These are phyloP conservation scores for Macaranga tanarius DNA, from an alignment of 441 rosid genomes.

Conservation along the genomic window DNA sequence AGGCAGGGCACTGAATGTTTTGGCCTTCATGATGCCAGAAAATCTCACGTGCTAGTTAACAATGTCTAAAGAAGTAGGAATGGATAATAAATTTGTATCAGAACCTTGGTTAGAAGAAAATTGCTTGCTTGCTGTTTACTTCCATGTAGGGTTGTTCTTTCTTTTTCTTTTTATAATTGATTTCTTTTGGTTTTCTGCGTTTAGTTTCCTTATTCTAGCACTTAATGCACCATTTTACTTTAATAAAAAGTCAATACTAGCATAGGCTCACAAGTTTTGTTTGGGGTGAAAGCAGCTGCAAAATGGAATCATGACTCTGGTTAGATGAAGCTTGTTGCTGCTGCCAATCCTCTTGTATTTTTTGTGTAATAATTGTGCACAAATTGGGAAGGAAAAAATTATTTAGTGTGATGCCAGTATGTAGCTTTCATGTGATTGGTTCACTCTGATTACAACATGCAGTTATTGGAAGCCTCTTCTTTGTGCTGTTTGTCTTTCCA, in stretches of 20 bases:
- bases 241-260: not conserved
- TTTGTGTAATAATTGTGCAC: not conserved
- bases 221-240: not conserved
- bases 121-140: not conserved
- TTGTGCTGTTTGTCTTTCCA: not conserved
- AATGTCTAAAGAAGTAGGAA: not conserved
- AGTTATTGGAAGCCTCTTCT: not conserved
- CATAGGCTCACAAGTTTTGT: not conserved
- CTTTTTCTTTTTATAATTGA: not conserved
- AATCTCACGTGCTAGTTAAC: not conserved
- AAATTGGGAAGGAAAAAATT: not conserved
- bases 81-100: not conserved
- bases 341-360: not conserved
- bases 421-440: not conserved
- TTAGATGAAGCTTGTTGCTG: not conserved
- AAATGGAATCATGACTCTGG: not conserved
- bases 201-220: not conserved
- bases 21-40: conserved; percentile 6
- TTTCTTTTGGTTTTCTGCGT: not conserved
- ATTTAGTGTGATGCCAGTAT: not conserved
- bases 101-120: not conserved
- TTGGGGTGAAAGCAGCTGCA: not conserved
- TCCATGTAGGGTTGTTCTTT: not conserved
- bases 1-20: not conserved
- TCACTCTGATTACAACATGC: not conserved